Evolutionary conservation across 495 filamentous ascomycete species (phyloP), one percentile per base, ranked within the genome.

Genomic region (Talaromyces adpressus): DNA sequence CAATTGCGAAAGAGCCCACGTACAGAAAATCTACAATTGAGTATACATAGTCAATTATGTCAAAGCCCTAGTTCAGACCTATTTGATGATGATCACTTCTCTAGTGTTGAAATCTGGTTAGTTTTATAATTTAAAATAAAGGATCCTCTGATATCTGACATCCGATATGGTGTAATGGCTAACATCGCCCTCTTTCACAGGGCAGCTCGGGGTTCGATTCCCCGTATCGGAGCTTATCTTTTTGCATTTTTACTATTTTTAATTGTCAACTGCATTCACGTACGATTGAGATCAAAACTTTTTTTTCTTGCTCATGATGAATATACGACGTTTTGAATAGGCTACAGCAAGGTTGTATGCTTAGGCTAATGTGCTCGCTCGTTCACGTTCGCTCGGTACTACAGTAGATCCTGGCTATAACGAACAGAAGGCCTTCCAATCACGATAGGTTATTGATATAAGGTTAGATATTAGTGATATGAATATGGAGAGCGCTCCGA

Each of bases 121-220:
- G 2, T 16, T 39, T 14, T 16, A 39, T 39, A 16, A 16, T 1
- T 9, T 2, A 39, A 39, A 16, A 16, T 14, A 14, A 16, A 3
- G 32, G 1, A 1, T 0, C 4, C 0, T 14, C 4, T 39, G 0
- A 3, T 12, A 41, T 41, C 36, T 14, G 32, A 41, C 36, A 16
- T 41, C 36, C 36, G 36, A 41, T 41, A 41, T 41, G 36, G 36
- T 41, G 36, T 41, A 41, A 41, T 9, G 36, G 36, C 27, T 41
- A 41, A 41, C 36, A 41, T 41, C 36, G 36, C 36, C 36, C 36
- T 41, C 36, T 41, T 41, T 41, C 36, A 41, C 36, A 41, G 36
- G 52, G 57, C 57, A 62, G 59, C 59, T 62, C 59, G 59, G 59
- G 59, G 59, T 62, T 62, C 59, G 59, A 62, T 62, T 62, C 59